Conservation (phyloP, 345 rosid genomes). For the Arabis alpina region DNA sequence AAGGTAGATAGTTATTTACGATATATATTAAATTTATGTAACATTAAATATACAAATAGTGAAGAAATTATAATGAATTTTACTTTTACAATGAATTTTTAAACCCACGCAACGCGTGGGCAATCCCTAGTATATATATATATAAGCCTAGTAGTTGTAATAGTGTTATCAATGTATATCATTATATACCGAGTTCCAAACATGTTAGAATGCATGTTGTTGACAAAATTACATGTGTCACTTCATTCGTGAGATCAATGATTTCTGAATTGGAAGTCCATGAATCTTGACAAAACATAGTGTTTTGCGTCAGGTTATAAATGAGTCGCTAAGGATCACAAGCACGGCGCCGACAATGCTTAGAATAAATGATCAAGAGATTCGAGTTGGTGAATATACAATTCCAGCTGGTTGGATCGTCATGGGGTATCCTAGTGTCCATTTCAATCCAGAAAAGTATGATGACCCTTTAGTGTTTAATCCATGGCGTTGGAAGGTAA, state of each 20-base stretch:
- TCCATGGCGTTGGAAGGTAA: constrained; percentile 46
- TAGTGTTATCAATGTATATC: too few relatives aligned
- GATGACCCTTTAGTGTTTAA: constrained; percentile 37
- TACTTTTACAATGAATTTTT: too few relatives aligned
- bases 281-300: background rate
- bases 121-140: too few relatives aligned
- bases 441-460: constrained; percentile 24
- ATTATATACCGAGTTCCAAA: too few relatives aligned
- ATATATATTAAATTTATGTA: too few relatives aligned
- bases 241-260: background rate
- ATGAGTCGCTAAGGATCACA: constrained; percentile 38
- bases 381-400: constrained; percentile 31
- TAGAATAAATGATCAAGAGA: constrained; percentile 24
- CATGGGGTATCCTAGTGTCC: constrained; percentile 31
- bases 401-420: constrained; percentile 38
- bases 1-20: too few relatives aligned
- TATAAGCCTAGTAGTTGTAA: too few relatives aligned
- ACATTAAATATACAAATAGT: too few relatives aligned
- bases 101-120: too few relatives aligned
- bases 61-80: too few relatives aligned
- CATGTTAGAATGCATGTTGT: too few relatives aligned
- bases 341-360: constrained; percentile 30
- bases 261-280: background rate
- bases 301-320: constrained; percentile 26
- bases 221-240: too few relatives aligned